Conservation (phyloP, 2,329 filamentous ascomycete species). For the Septoria linicola region DNA sequence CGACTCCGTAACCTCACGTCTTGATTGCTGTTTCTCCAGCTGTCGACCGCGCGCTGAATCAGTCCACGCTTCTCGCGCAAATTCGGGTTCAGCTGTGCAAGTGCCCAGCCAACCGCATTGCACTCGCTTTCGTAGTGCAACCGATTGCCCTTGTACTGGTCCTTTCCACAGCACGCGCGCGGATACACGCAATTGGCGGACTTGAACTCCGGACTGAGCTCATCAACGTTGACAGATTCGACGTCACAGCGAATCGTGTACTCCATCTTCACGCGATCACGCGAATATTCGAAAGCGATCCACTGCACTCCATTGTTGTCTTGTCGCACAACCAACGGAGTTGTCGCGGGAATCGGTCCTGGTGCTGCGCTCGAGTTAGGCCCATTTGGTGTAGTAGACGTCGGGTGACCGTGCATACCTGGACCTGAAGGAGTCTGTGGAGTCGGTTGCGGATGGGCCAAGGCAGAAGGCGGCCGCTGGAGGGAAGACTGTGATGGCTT, state of each 20-base stretch:
- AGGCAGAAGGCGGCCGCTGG: constrained; percentile 29
- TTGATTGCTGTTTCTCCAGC: constrained; percentile 98
- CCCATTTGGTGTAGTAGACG: constrained; percentile 42
- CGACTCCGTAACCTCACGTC: constrained; percentile 87
- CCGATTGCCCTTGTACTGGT: constrained; percentile 93
- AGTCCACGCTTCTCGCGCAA: constrained; percentile 90
- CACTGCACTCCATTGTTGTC: constrained; percentile 97
- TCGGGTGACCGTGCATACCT: constrained; percentile 30
- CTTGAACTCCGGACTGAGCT: constrained; percentile 84
- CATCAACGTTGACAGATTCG: constrained; percentile 90
- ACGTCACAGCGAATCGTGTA: constrained; percentile 98
- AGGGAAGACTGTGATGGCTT: constrained; percentile 31
- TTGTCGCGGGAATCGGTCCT: constrained; percentile 94
- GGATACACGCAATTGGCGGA: constrained; percentile 98
- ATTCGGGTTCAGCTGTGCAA: constrained; percentile 88
- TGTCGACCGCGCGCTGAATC: constrained; percentile 95
- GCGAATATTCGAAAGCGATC: constrained; percentile 98
- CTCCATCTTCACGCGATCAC: constrained; percentile 97
- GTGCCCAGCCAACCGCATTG: constrained; percentile 98
- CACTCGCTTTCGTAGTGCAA: constrained; percentile 97
- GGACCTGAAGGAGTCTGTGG: constrained; percentile 36
- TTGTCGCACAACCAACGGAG: constrained; percentile 87
- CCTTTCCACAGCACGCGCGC: constrained; percentile 88
- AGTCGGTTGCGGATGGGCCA: constrained; percentile 30
- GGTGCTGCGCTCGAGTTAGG: constrained; percentile 89